Evolutionary conservation across 1,284 basidiomycete genomes (phyloP).

Genomic region (Peniophora sp.): DNA sequence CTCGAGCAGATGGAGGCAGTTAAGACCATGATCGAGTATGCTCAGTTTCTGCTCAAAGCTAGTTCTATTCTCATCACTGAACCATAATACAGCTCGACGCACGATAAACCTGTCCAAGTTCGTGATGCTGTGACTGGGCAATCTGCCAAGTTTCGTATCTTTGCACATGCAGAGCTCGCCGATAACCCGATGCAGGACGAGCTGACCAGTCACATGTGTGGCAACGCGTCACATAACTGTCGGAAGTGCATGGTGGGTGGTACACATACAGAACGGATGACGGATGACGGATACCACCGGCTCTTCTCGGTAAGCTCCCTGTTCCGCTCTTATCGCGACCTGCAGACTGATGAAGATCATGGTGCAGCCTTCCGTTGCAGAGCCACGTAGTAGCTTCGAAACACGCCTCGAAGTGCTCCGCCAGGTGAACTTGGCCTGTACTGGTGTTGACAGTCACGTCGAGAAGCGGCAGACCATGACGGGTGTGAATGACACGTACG

Average conservation of each 20-base stretch:
- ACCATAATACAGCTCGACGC: constrained; percentile 10
- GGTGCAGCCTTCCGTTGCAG: neutral
- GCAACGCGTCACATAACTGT: constrained; percentile 21
- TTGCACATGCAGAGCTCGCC: constrained; percentile 17
- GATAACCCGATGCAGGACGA: constrained; percentile 32
- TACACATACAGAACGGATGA: constrained; percentile 11
- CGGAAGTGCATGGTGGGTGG: constrained; percentile 25
- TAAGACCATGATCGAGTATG: constrained; percentile 18
- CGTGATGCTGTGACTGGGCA: constrained; percentile 11
- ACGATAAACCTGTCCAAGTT: constrained; percentile 18
- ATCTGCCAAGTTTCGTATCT: constrained; percentile 14
- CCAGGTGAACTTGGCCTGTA: constrained; percentile 9
- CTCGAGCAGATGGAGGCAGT: constrained; percentile 25
- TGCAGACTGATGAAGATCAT: neutral
- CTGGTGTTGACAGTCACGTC: constrained; percentile 9
- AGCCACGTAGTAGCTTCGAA: neutral
- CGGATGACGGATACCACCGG: constrained; percentile 17
- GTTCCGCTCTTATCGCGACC: neutral
- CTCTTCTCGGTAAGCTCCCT: constrained; percentile 15
- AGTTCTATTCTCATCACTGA: too few species aligned
- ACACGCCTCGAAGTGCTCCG: constrained; percentile 1
- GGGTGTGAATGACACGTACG: constrained; percentile 14
- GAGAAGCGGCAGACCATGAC: constrained; percentile 9
- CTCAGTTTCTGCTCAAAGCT: too few species aligned
- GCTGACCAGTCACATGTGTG: constrained; percentile 20